Evolutionary conservation across 441 rosid species (phyloP).

Genomic region (Capsella rubella): DNA sequence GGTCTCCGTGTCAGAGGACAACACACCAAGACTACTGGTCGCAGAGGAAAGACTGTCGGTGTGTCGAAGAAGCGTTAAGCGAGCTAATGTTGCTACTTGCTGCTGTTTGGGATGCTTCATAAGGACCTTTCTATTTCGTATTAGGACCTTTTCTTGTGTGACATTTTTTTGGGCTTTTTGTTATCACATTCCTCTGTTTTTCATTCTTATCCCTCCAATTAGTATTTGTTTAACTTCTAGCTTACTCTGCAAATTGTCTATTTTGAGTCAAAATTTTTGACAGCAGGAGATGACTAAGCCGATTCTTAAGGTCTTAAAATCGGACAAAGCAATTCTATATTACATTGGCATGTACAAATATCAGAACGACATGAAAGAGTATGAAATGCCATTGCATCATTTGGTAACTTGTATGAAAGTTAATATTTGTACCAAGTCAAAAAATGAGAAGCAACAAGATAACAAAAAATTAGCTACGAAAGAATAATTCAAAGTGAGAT

Average conservation of each 20-base stretch:
- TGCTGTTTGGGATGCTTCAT: slow-evolving; percentile 11
- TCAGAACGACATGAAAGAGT: not conserved
- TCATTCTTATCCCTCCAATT: not conserved
- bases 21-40: slow-evolving; percentile 96
- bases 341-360: not conserved
- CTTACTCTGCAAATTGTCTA: not conserved
- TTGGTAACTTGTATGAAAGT: not conserved
- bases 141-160: not conserved
- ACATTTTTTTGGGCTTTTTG: not conserved
- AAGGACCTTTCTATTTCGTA: slow-evolving; percentile 16
- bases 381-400: too few relatives aligned
- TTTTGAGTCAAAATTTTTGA: not conserved
- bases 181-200: not conserved
- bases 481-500: not conserved
- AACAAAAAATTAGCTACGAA: not conserved
- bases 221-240: not conserved
- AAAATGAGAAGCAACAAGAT: not conserved
- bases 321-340: fast-evolving
- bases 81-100: slow-evolving; percentile 3
- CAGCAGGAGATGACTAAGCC: not conserved
- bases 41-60: slow-evolving; percentile 94
- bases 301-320: not conserved
- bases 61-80: slow-evolving; percentile 80
- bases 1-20: slow-evolving; percentile 93
- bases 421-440: not conserved